Evolutionary conservation across 345 rosid species (phyloP).

Genomic region (Melaleuca quinquenervia): DNA sequence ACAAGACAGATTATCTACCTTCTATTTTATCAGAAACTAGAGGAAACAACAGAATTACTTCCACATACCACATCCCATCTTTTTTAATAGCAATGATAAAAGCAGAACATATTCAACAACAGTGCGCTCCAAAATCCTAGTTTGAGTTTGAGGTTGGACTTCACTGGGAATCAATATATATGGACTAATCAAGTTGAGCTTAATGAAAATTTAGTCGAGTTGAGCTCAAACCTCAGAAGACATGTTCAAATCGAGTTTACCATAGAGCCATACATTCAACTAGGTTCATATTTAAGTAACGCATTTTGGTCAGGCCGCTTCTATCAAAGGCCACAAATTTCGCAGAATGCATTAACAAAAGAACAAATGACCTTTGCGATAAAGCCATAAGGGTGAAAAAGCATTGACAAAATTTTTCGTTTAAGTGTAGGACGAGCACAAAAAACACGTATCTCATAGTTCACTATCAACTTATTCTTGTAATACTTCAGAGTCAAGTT

Average conservation of each 20-base stretch:
- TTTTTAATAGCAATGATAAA: neutral
- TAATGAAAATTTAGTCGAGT: neutral
- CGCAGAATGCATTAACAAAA: too few species aligned
- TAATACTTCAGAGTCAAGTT: neutral
- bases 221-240: neutral
- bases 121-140: neutral
- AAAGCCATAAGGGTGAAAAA: too few species aligned
- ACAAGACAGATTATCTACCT: too few species aligned
- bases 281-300: too few species aligned
- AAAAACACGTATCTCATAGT: neutral
- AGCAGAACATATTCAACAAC: neutral
- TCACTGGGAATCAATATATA: neutral
- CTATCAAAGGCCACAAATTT: too few species aligned
- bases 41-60: too few species aligned
- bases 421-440: neutral
- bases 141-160: neutral
- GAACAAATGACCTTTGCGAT: too few species aligned
- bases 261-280: too few species aligned
- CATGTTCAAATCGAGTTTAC: too few species aligned
- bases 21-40: too few species aligned
- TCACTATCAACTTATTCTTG: neutral
- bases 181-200: neutral
- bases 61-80: neutral
- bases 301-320: too few species aligned
- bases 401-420: neutral